Evolutionary conservation across 1,284 basidiomycete species (phyloP).

Genomic region (Papiliotrema fonsecae): DNA sequence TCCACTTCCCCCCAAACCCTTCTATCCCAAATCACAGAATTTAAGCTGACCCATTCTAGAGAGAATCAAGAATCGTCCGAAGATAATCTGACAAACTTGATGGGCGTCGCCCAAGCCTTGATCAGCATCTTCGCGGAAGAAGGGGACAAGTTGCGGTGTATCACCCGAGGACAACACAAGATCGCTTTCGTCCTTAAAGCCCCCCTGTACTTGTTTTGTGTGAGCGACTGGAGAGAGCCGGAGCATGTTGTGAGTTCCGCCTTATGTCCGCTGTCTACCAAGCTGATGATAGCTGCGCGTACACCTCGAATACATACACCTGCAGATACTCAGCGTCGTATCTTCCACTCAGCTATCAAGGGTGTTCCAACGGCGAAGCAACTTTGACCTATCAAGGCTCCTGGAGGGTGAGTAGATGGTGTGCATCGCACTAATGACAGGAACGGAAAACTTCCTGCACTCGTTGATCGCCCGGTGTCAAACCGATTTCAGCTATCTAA

Average conservation of each 20-base stretch:
- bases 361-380: slow-evolving; percentile 81
- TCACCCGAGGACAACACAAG: slow-evolving; percentile 57
- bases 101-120: slow-evolving; percentile 91
- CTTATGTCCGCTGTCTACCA: neutral
- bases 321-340: slow-evolving; percentile 86
- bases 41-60: slow-evolving; percentile 10
- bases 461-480: slow-evolving; percentile 67
- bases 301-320: slow-evolving; percentile 89
- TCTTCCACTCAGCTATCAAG: slow-evolving; percentile 75
- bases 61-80: slow-evolving; percentile 45
- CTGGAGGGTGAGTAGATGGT: slow-evolving; percentile 61
- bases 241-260: slow-evolving; percentile 77
- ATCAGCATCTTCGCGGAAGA: slow-evolving; percentile 81
- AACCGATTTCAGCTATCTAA: slow-evolving; percentile 71
- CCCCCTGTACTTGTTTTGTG: slow-evolving; percentile 86
- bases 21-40: slow-evolving; percentile 7
- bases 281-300: slow-evolving; percentile 64
- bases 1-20: neutral
- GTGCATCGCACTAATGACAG: slow-evolving; percentile 47
- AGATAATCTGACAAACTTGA: slow-evolving; percentile 67
- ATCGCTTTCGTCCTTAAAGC: slow-evolving; percentile 81
- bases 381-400: slow-evolving; percentile 83
- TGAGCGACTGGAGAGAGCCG: slow-evolving; percentile 87
- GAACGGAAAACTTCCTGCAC: slow-evolving; percentile 74
- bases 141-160: slow-evolving; percentile 66